A percentile compares a stretch with the other conserved stretches of the same genome.
These are phyloP conservation scores for Vaccinium myrtillus DNA, from an alignment of 148 eudicot genomes.

Conservation along the genomic window DNA sequence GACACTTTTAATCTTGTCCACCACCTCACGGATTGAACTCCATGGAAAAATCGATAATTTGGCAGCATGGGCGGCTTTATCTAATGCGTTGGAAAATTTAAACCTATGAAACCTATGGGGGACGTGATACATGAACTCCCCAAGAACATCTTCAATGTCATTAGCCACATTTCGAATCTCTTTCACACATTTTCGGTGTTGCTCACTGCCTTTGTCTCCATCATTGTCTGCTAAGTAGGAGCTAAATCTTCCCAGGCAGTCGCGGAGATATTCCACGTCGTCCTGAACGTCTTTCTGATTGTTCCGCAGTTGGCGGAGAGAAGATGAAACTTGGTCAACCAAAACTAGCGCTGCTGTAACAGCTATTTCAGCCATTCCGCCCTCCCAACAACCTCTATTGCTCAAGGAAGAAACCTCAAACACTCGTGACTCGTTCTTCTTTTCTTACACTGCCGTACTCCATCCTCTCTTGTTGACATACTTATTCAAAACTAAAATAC, in stretches of 20 bases:
- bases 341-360: too few species aligned
- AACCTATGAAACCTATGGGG: not conserved
- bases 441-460: too few species aligned
- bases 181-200: not conserved
- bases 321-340: too few species aligned
- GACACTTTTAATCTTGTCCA: not conserved
- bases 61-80: not conserved
- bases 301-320: too few species aligned
- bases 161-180: slow-evolving; percentile 23
- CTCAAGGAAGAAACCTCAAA: too few species aligned
- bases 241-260: not conserved
- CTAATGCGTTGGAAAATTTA: not conserved
- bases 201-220: not conserved
- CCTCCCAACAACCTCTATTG: too few species aligned
- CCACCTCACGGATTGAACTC: not conserved
- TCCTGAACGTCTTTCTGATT: too few species aligned
- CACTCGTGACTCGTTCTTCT: too few species aligned
- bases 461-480: too few species aligned
- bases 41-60: not conserved
- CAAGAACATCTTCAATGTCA: slow-evolving; percentile 29
- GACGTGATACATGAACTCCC: slow-evolving; percentile 6
- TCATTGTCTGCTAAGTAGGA: slow-evolving; percentile 7
- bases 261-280: too few species aligned
- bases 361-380: too few species aligned
- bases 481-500: too few species aligned